Conservation (phyloP, 2,329 filamentous ascomycete genomes). For the Metarhizium anisopliae region DNA sequence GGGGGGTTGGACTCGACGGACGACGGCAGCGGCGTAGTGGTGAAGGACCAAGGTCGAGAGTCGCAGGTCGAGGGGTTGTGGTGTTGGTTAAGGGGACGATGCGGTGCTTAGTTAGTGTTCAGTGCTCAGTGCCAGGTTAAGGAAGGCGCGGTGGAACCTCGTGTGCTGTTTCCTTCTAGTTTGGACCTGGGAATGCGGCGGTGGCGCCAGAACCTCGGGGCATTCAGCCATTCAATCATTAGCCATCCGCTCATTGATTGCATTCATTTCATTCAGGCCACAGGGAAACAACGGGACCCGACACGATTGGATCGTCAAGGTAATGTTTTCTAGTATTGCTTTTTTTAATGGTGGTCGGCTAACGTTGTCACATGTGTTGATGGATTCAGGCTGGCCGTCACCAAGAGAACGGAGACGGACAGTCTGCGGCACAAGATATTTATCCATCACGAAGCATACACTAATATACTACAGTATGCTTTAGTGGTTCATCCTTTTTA, state of each 20-base stretch:
- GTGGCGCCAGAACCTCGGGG: too few species aligned
- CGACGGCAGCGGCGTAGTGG: not conserved
- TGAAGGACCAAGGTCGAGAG: slow-evolving; percentile 1
- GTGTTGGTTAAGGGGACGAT: not conserved
- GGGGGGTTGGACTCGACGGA: not conserved
- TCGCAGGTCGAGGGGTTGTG: not conserved
- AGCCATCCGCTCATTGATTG: not conserved
- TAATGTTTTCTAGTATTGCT: not conserved
- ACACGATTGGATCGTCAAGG: not conserved
- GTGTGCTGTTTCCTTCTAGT: too few species aligned
- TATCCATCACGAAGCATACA: too few species aligned
- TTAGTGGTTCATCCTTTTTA: too few species aligned
- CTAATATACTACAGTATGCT: too few species aligned
- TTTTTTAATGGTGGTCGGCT: not conserved
- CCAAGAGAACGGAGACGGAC: not conserved
- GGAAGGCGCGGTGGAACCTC: too few species aligned
- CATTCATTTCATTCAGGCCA: not conserved
- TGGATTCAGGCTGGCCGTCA: not conserved
- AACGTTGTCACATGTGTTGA: not conserved
- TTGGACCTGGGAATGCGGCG: too few species aligned
- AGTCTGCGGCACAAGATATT: too few species aligned
- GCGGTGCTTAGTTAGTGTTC: too few species aligned
- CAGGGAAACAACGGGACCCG: too few species aligned
- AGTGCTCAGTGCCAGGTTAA: too few species aligned
- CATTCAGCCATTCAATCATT: too few species aligned